Base-by-base conservation (phyloP, 2,329 filamentous ascomycete species). In the Paraphaeosphaeria sporulosa region DNA sequence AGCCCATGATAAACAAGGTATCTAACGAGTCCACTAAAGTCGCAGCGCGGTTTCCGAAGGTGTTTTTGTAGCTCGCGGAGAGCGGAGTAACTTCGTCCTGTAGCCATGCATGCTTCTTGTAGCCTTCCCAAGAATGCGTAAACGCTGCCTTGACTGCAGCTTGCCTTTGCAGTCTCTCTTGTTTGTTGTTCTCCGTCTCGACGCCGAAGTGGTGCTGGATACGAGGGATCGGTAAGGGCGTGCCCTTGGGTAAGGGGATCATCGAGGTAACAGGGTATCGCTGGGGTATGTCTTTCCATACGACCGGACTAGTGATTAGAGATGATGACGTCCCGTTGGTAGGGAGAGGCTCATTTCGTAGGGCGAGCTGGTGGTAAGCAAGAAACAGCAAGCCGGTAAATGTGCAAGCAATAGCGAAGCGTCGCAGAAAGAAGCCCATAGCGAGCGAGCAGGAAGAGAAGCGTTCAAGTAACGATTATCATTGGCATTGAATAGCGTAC, bases 1-100 rank as follows among this genome's bases (percentile, higher is more conserved):
- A 73, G 7, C 76, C 86, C 86, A 89, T 87, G 48, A 90, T 88
- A 80, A 83, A 85, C 2, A 89, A 81, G 0, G 86, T 87, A 61
- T 89, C 87, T 53, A 89, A 79, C 0, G 82, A 77, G 68, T 90
- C 87, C 25, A 89, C 82, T 52, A 89, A 72, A 0, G 86, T 88
- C 2, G 86, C 87, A 0, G 81, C 86, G 81, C 85, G 87, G 25
- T 83, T 82, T 10, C 84, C 83, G 65, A 86, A 86, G 0, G 76
- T 74, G 57, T 84, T 80, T 59, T 80, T 83, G 19, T 70, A 78
- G n/a, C 70, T 68, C 43, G 83, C 84, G 19, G 78, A 79, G 2
- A 86, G 75, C 12, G 85, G 85, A 27, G 74, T 70, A 9, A 87
- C 70, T 71, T 87, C 85, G 62, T 87, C 85, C 17, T 79, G 75